Percentiles rank a stretch among this genome's conserved stretches.
These are phyloP conservation scores for Colletotrichum paranaense DNA, from an alignment of 2,329 filamentous ascomycete species.

Conservation along the genomic window DNA sequence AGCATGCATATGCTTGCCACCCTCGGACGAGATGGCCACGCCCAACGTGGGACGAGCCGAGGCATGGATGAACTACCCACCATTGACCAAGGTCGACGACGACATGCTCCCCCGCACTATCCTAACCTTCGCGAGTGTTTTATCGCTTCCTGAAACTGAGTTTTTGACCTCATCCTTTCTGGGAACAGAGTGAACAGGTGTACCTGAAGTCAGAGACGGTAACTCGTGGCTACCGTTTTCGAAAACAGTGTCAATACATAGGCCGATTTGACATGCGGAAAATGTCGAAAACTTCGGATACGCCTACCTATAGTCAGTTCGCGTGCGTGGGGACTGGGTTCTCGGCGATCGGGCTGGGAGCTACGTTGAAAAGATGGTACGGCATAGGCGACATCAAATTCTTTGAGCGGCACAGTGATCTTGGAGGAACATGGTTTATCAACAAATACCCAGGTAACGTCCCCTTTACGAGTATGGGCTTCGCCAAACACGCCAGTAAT, in stretches of 20 bases:
- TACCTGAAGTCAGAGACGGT: neutral
- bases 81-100: neutral
- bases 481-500: neutral
- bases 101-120: neutral
- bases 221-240: no score
- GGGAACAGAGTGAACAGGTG: neutral
- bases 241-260: neutral
- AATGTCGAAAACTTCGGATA: neutral
- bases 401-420: conserved; percentile 67
- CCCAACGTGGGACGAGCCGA: neutral
- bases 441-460: conserved; percentile 68
- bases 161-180: neutral
- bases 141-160: neutral
- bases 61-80: neutral
- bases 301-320: conserved; percentile 49
- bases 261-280: neutral
- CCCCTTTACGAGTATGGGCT: no score
- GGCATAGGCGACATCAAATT: conserved; percentile 69
- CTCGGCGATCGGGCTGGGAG: conserved; percentile 71
- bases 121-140: neutral
- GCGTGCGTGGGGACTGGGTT: conserved; percentile 69
- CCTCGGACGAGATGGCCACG: neutral
- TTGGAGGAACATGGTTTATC: conserved; percentile 74
- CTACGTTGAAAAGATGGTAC: conserved; percentile 66
- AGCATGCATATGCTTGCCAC: neutral